Evolutionary conservation across 495 filamentous ascomycete species (phyloP).

Genomic region (Aspergillus wentii): DNA sequence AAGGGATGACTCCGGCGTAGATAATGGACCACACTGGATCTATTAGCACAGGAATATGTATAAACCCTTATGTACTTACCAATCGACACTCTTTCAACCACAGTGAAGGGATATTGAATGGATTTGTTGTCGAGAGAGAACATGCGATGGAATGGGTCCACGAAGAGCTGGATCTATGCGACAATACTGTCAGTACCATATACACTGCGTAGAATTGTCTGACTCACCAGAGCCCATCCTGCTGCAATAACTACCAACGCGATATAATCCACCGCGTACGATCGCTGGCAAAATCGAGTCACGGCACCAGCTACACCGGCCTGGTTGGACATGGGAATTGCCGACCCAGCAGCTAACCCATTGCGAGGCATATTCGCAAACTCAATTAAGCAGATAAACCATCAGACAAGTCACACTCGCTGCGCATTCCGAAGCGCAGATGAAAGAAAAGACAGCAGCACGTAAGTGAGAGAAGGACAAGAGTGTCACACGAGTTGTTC

Average conservation of each 20-base stretch:
- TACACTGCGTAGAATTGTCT: background rate
- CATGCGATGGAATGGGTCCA: constrained; percentile 81
- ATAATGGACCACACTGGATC: constrained; percentile 62
- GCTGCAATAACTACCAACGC: constrained; percentile 65
- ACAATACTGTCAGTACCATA: background rate
- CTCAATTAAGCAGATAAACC: background rate
- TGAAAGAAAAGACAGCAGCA: background rate
- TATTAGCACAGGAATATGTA: constrained; percentile 6
- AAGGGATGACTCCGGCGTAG: constrained; percentile 69
- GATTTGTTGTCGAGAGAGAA: constrained; percentile 72
- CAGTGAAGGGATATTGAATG: constrained; percentile 82
- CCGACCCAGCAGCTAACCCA: constrained; percentile 22
- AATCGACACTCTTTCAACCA: constrained; percentile 78
- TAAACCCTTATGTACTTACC: constrained; percentile 36
- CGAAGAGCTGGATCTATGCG: constrained; percentile 59
- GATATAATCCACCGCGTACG: constrained; percentile 84
- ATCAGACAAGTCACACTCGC: background rate
- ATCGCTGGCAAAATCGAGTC: constrained; percentile 52
- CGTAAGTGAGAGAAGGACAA: no score
- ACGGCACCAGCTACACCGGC: constrained; percentile 31
- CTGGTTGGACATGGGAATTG: constrained; percentile 21
- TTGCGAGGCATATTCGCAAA: constrained; percentile 24
- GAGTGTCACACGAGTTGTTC: no score
- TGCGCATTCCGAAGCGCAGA: background rate
- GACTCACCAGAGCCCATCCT: constrained; percentile 60